phyloP scores from a whole-genome alignment of 2,329 filamentous ascomycete genomes.

The Aureobasidium melanogenum region DNA sequence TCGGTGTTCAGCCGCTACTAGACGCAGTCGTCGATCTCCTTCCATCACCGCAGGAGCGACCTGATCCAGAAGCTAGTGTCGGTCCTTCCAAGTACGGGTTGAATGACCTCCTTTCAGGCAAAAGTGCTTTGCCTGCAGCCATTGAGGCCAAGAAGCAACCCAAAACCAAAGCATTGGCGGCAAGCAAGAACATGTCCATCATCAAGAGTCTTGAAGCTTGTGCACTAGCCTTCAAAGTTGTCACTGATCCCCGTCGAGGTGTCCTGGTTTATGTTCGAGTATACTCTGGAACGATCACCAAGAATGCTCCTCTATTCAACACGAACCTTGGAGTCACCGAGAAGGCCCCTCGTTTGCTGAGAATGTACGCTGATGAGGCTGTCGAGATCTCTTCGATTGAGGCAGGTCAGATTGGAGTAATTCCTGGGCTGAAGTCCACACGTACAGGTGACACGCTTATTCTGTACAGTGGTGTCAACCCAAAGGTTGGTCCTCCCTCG shows the following conservation, averaged over 20 bases:
- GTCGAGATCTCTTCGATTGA: conserved; percentile 73
- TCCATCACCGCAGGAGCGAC: conserved; percentile 71
- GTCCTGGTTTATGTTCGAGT: conserved; percentile 87
- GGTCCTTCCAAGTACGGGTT: conserved; percentile 48
- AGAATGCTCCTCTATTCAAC: conserved; percentile 73
- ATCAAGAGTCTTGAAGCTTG: conserved; percentile 59
- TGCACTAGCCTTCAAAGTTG: conserved; percentile 82
- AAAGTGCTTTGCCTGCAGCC: conserved; percentile 19
- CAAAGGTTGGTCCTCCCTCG: conserved; percentile 55
- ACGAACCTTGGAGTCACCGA: conserved; percentile 75
- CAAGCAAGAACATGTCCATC: conserved; percentile 21
- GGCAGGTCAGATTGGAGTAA: conserved; percentile 87
- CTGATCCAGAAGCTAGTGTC: conserved; percentile 68
- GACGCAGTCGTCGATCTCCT: conserved; percentile 83
- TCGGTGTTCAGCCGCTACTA: conserved; percentile 84
- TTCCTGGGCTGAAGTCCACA: conserved; percentile 82
- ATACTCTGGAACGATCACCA: conserved; percentile 72
- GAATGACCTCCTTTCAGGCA: conserved; percentile 33
- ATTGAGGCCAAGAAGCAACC: conserved; percentile 13
- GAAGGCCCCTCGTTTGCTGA: conserved; percentile 68
- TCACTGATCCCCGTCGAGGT: conserved; percentile 76
- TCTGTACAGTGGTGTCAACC: conserved; percentile 55
- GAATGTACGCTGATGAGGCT: conserved; percentile 82
- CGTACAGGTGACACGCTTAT: conserved; percentile 89
- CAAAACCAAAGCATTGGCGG: conserved; percentile 14